Percentiles rank a stretch among this genome's conserved stretches.
Evolutionary conservation across 2,329 filamentous ascomycete genomes (phyloP).

Genomic region (Sordariomycetes sp.): DNA sequence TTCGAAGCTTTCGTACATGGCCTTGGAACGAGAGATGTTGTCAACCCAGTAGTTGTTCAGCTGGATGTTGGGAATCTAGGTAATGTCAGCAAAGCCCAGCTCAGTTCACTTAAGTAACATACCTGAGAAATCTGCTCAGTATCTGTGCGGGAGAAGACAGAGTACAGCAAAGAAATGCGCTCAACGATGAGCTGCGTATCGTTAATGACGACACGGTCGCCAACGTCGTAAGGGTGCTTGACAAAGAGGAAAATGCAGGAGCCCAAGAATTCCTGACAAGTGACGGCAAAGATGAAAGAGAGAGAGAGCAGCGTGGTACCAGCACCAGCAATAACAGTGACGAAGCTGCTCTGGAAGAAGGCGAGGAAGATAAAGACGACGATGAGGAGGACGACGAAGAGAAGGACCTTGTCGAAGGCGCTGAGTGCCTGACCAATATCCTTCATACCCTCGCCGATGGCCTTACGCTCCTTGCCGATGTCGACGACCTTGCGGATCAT

Average conservation of each 20-base stretch:
- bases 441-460: slow-evolving; percentile 88
- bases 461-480: slow-evolving; percentile 76
- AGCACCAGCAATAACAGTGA: slow-evolving; percentile 77
- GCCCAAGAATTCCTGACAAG: slow-evolving; percentile 89
- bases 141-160: slow-evolving; percentile 77
- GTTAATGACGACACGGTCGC: slow-evolving; percentile 80
- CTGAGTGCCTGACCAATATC: slow-evolving; percentile 92
- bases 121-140: slow-evolving; percentile 66
- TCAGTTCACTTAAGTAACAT: slow-evolving; percentile 1
- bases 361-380: slow-evolving; percentile 74
- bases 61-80: slow-evolving; percentile 79
- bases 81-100: background rate
- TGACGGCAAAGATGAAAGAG: slow-evolving; percentile 93
- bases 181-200: slow-evolving; percentile 71
- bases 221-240: slow-evolving; percentile 96
- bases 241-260: slow-evolving; percentile 98
- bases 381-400: slow-evolving; percentile 72
- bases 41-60: slow-evolving; percentile 93
- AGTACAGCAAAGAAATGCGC: slow-evolving; percentile 89
- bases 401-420: slow-evolving; percentile 79
- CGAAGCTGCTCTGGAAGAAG: slow-evolving; percentile 81
- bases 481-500: slow-evolving; percentile 85
- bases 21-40: slow-evolving; percentile 82
- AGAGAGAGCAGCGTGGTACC: slow-evolving; percentile 87
- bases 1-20: slow-evolving; percentile 79